Evolutionary conservation across 495 filamentous ascomycete genomes (phyloP).

Genomic region (Opeltia flavorubescens): DNA sequence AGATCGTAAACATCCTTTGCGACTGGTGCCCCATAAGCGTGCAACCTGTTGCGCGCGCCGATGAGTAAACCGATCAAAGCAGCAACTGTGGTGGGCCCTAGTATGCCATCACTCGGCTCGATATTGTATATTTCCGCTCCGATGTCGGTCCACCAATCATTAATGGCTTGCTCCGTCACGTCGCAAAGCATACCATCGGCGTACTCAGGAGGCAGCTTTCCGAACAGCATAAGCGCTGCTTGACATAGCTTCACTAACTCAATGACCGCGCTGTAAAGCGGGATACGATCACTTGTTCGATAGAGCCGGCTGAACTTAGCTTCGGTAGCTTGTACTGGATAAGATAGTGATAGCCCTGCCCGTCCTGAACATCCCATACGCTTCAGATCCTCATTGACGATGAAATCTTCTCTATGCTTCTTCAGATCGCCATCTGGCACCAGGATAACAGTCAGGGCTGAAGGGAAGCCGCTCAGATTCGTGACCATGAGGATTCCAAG

Average conservation of each 20-base stretch:
- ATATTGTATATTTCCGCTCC: slow-evolving; percentile 80
- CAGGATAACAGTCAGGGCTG: slow-evolving; percentile 71
- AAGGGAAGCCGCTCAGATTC: slow-evolving; percentile 81
- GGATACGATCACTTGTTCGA: slow-evolving; percentile 66
- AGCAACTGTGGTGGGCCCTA: slow-evolving; percentile 85
- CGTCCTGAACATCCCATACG: slow-evolving; percentile 83
- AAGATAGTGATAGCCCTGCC: slow-evolving; percentile 63
- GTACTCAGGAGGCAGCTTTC: slow-evolving; percentile 74
- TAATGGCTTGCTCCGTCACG: slow-evolving; percentile 76
- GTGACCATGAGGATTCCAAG: slow-evolving; percentile 85
- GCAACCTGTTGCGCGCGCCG: slow-evolving; percentile 78
- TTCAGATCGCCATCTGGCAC: slow-evolving; percentile 78
- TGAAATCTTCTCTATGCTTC: slow-evolving; percentile 69
- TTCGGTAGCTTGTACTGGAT: slow-evolving; percentile 63
- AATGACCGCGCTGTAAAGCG: slow-evolving; percentile 59
- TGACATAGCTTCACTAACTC: slow-evolving; percentile 92
- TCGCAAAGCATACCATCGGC: slow-evolving; percentile 90
- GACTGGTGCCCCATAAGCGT: slow-evolving; percentile 67
- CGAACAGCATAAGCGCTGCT: slow-evolving; percentile 74
- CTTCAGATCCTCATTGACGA: slow-evolving; percentile 92
- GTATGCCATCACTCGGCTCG: slow-evolving; percentile 80
- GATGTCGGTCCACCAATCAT: slow-evolving; percentile 93
- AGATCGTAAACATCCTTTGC: slow-evolving; percentile 89
- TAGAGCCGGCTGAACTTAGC: slow-evolving; percentile 91
- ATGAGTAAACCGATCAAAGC: slow-evolving; percentile 77